A percentile compares a stretch with the other conserved stretches of the same genome.
Evolutionary conservation across 306 rosid species (phyloP).

Genomic region (Lupinus albus): DNA sequence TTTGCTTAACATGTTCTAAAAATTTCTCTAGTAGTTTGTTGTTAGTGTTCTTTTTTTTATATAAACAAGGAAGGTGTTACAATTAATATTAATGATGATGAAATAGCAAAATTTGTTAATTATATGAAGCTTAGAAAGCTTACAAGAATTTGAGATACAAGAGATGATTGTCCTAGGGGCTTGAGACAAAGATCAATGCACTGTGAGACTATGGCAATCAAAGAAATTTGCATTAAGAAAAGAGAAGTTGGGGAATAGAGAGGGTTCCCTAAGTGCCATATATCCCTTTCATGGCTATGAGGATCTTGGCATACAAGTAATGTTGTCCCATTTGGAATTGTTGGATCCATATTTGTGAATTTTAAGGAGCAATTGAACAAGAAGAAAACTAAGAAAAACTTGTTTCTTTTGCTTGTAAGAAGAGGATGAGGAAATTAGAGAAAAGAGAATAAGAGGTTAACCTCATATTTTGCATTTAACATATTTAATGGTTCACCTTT

Average conservation of each 20-base stretch:
- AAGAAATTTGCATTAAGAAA: conserved; percentile 57
- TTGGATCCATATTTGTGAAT: conserved; percentile 8
- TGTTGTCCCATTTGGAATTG: conserved; percentile 10
- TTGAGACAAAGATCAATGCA: conserved; percentile 42
- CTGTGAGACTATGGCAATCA: conserved; percentile 45
- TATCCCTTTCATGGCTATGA: not conserved
- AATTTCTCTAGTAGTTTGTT: not conserved
- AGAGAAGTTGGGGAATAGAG: conserved; percentile 50
- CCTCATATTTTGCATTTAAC: conserved; percentile 45
- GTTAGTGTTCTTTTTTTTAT: no score
- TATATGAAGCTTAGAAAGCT: conserved; percentile 37
- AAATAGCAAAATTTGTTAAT: not conserved
- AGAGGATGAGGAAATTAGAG: not conserved
- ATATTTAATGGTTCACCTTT: conserved; percentile 44
- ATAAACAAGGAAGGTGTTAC: not conserved
- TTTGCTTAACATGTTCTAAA: not conserved
- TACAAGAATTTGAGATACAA: conserved; percentile 76
- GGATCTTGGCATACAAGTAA: conserved; percentile 51
- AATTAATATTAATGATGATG: conserved; percentile 1
- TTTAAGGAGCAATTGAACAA: not conserved
- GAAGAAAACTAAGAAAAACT: not conserved
- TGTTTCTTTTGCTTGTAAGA: not conserved
- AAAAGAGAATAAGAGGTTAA: conserved; percentile 33
- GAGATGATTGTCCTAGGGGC: conserved; percentile 65
- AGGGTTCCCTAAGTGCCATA: conserved; percentile 47